A percentile compares a stretch with the other conserved stretches of the same genome.
phyloP scores from a whole-genome alignment of 2,329 filamentous ascomycete species.

The Aureobasidium sp. region DNA sequence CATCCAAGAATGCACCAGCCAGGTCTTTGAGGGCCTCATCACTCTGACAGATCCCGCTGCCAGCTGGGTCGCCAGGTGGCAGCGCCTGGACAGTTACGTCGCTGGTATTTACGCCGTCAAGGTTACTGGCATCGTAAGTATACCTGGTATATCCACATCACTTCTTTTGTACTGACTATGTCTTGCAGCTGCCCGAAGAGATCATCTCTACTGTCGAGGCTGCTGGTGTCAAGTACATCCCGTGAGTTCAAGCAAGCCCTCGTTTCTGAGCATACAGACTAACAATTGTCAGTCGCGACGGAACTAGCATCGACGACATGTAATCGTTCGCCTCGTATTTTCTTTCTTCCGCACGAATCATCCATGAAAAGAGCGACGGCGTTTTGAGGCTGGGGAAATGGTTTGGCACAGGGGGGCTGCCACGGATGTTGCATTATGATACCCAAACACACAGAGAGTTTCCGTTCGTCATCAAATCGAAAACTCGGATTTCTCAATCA shows the following conservation, averaged over 20 bases:
- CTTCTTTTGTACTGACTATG: slow-evolving; percentile 10
- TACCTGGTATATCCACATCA: too few relatives aligned
- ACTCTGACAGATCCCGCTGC: slow-evolving; percentile 70
- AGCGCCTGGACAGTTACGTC: slow-evolving; percentile 81
- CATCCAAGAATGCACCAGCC: slow-evolving; percentile 87
- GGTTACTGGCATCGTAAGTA: slow-evolving; percentile 67
- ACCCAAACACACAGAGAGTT: neutral
- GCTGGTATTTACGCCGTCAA: slow-evolving; percentile 90
- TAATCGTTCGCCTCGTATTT: neutral
- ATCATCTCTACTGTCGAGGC: slow-evolving; percentile 48
- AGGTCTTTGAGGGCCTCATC: slow-evolving; percentile 91
- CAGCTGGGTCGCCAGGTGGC: slow-evolving; percentile 97
- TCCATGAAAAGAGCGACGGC: slow-evolving; percentile 6
- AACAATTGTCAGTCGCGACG: slow-evolving; percentile 7
- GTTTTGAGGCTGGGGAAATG: slow-evolving; percentile 2
- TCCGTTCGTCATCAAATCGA: neutral
- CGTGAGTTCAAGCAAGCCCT: slow-evolving; percentile 30
- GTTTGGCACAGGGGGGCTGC: neutral
- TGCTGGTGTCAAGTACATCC: slow-evolving; percentile 54
- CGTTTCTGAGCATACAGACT: neutral
- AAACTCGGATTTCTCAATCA: neutral
- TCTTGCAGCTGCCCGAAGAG: slow-evolving; percentile 45
- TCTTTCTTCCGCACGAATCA: neutral
- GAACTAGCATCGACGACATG: slow-evolving; percentile 6
- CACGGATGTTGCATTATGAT: neutral